Evolutionary conservation across 352 stramenopile species (phyloP), one percentile per base, ranked within the genome.

Genomic region (Pythium monospermum): DNA sequence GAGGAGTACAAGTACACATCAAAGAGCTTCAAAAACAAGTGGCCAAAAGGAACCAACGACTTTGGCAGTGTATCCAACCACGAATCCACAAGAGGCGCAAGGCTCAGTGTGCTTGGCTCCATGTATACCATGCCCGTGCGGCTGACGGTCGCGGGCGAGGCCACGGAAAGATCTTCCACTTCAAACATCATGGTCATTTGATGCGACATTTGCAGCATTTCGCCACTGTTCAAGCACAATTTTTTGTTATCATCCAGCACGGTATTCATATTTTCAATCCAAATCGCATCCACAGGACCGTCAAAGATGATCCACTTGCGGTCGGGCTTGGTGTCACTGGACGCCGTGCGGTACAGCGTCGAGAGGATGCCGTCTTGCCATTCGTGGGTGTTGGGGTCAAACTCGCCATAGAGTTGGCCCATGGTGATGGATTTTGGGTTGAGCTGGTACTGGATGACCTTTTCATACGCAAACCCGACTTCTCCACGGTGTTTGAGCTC

Each of bases 141-240:
- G 39, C 83, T 96, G 10, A 98, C 94, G 3, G 94, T 98, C 28
- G 94, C 94, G 0, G 94, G 94, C 3, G 91, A 98, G 16, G 94
- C 94, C 1, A 97, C 91, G 0, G 78, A 91, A 1, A 98, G 68
- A 49, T 98, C 94, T 59, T 98, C 91, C n/a, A 96, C 87, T 62
- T 98, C 94, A 48, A 98, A 98, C 89, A 98, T 97, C 93, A 98
- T 98, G 6, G 90, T 97, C 94, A 98, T 98, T 33, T 96, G 74
- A 35, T 89, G 79, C 3, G 84, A 95, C 92, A 98, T 98, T 53
- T 97, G 91, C 35, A 98, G 70, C 64, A 97, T 97, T 68, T 98
- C 92, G 4, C 94, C 94, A 48, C 76, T 96, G 42, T 96, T 96
- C 3, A 98, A 64, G 48, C 90, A 98, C 1, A 98, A 64, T 55